A percentile compares a stretch with the other conserved stretches of the same genome.
Conservation (phyloP, 2,329 filamentous ascomycete species). For the Alternaria conjuncta region DNA sequence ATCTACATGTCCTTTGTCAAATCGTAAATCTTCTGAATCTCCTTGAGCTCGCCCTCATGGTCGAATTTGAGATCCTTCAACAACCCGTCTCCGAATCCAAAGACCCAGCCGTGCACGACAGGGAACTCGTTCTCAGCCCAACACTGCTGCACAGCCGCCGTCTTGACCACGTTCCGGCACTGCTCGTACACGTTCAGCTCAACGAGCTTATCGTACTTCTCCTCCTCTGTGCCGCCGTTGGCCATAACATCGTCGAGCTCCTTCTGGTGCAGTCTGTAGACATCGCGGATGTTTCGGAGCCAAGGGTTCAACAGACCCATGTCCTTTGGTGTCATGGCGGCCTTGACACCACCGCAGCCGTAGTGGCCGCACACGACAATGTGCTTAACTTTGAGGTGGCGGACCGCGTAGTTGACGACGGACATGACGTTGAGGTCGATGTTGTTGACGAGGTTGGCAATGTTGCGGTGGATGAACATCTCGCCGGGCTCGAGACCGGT, state of each 20-base stretch:
- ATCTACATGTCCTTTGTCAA: slow-evolving; percentile 28
- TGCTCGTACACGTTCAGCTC: slow-evolving; percentile 50
- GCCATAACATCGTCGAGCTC: slow-evolving; percentile 63
- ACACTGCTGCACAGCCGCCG: slow-evolving; percentile 63
- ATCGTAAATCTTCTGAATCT: slow-evolving; percentile 71
- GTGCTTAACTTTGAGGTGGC: slow-evolving; percentile 64
- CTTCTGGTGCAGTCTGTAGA: slow-evolving; percentile 73
- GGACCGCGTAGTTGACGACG: slow-evolving; percentile 50
- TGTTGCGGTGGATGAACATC: slow-evolving; percentile 47
- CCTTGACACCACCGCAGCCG: slow-evolving; percentile 70
- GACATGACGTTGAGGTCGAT: slow-evolving; percentile 52
- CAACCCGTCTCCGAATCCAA: slow-evolving; percentile 71
- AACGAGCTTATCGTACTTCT: slow-evolving; percentile 44
- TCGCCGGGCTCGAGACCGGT: slow-evolving; percentile 47
- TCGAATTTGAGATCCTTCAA: slow-evolving; percentile 70
- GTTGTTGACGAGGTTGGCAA: slow-evolving; percentile 48
- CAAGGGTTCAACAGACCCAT: slow-evolving; percentile 75
- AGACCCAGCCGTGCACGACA: slow-evolving; percentile 77
- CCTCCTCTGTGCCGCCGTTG: slow-evolving; percentile 25
- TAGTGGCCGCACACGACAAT: slow-evolving; percentile 75
- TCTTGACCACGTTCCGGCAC: slow-evolving; percentile 49
- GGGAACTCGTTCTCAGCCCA: slow-evolving; percentile 69
- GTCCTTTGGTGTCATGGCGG: slow-evolving; percentile 69
- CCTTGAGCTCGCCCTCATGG: slow-evolving; percentile 62
- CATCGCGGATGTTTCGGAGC: slow-evolving; percentile 76